Conservation (phyloP, 179 eudicot species). For the Vitellaria paradoxa region DNA sequence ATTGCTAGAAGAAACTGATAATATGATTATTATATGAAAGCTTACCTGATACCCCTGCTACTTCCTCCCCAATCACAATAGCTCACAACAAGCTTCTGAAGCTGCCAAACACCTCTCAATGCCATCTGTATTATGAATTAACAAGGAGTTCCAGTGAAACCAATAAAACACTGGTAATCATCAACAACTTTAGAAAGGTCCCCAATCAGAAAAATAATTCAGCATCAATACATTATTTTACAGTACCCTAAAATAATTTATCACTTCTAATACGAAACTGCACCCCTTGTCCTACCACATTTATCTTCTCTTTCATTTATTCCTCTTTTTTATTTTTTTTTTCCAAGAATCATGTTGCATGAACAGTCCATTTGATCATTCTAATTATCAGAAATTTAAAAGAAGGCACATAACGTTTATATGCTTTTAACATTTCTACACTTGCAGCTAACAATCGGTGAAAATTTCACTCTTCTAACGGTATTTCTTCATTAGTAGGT, state of each 20-base stretch:
- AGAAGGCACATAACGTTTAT: neutral
- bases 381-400: no score
- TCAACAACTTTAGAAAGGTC: conserved; percentile 3
- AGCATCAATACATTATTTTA: neutral
- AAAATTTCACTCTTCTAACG: no score
- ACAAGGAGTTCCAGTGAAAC: neutral
- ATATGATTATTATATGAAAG: neutral
- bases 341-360: no score
- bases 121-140: conserved; percentile 18
- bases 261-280: neutral
- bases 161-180: neutral
- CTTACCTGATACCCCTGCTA: conserved; percentile 28
- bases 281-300: no score
- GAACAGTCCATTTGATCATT: neutral
- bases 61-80: conserved; percentile 31
- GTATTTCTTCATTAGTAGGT: no score
- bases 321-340: no score
- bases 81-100: conserved; percentile 29
- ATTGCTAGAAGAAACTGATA: neutral
- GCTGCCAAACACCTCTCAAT: conserved; percentile 28
- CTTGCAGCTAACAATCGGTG: no score
- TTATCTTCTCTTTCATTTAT: no score
- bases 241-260: no score
- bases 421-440: no score
- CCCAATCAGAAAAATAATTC: neutral